phyloP scores from a whole-genome alignment of 352 stramenopile genomes.

The Globisporangium viniferum region DNA sequence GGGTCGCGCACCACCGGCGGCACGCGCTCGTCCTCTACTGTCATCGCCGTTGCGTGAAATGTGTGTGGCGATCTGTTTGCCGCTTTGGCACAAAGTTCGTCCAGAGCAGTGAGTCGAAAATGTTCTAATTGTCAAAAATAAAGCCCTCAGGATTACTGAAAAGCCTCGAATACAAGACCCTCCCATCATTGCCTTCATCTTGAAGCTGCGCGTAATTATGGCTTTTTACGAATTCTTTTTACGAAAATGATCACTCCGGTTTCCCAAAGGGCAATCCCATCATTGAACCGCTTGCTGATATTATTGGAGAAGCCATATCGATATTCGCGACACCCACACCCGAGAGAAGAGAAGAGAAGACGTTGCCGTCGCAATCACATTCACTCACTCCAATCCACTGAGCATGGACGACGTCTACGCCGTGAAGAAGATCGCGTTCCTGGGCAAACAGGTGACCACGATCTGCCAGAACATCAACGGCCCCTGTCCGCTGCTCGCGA shows the following conservation, averaged over 20 bases:
- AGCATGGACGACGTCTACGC: constrained; percentile 67
- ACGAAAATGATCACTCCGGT: not conserved
- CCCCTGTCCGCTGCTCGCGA: constrained; percentile 96
- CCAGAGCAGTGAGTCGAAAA: not conserved
- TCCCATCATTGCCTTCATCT: not conserved
- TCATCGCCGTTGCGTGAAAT: constrained; percentile 1
- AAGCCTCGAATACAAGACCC: not conserved
- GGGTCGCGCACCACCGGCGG: constrained; percentile 52
- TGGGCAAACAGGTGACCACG: constrained; percentile 80
- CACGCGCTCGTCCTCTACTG: constrained; percentile 26
- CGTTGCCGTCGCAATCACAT: not conserved
- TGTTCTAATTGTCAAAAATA: too few relatives aligned
- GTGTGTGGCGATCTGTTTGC: not conserved
- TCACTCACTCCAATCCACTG: not conserved
- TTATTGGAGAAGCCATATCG: not conserved
- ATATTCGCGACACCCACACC: not conserved
- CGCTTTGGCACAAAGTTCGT: not conserved
- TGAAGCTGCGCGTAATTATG: not conserved
- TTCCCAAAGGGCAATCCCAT: not conserved
- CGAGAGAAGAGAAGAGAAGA: not conserved
- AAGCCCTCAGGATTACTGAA: too few relatives aligned
- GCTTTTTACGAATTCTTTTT: not conserved
- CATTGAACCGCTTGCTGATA: not conserved
- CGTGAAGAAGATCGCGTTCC: constrained; percentile 78
- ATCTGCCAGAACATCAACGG: constrained; percentile 98